Base-by-base conservation (phyloP, 2,329 filamentous ascomycete genomes). In the Mollisia scopiformis region DNA sequence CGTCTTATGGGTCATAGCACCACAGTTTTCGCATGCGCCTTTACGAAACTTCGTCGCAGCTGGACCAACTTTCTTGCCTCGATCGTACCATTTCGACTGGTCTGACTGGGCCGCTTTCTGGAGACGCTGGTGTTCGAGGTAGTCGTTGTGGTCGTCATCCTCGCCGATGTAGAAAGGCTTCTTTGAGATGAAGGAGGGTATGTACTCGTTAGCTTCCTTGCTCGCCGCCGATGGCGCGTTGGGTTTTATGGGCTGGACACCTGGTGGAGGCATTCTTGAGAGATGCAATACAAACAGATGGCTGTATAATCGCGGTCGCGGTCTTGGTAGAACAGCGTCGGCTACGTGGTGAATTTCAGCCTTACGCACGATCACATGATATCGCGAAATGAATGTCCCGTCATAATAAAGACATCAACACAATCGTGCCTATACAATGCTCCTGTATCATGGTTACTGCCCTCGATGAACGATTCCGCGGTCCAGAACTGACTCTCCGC, bases 181-280 rank as follows among this genome's bases (percentile, higher is more conserved):
- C 76, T 97, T 97, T 70, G 93, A 93, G 79, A 99, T 99, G 83
- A 97, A 99, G 57, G 91, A 88, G 6, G 95, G 95, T 72, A 99
- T 99, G 82, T 99, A 99, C 76, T 97, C 88, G 83, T 99, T 99
- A 77, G 95, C 92, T 76, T 96, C 93, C 75, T 96, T 96, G 58
- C 83, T 85, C 16, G 84, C 78, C 16, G 77, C 80, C 64, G 74
- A 73, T 33, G 72, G 72, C 46, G 69, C 65, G 39, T 66, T 62
- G 19, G 73, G 72, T 57, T 74, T 74, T 23, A 66, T 60, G 46
- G 73, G 72, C 60, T 74, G 73, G 13, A 64, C 61, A 27, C 71
- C 72, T 31, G 71, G 68, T 60, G 73, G 77, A 62, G 81, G 80
- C 67, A 81, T 79, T 31, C 64, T 70, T 60, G 2, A 51, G 31